Evolutionary conservation across 306 rosid species (phyloP), one percentile per base, ranked within the genome.

Genomic region (Trifolium dubium): DNA sequence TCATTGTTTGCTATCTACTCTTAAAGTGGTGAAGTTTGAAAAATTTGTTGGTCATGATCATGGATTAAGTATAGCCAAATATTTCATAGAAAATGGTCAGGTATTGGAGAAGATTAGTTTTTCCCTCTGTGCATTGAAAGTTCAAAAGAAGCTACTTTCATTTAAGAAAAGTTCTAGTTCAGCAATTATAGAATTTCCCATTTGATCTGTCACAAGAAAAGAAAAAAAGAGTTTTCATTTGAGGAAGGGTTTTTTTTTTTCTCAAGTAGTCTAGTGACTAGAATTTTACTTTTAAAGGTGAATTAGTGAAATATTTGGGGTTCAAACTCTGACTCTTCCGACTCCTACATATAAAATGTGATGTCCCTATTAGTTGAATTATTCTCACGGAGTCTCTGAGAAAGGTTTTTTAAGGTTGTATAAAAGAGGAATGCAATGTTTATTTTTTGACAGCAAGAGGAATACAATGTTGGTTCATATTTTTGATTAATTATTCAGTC

Each of bases 21-120:
- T 51, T 17, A 51, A 51, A 17, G 58, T 51, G 29, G 29, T 51
- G 29, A 51, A 51, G 29, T 51, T 51, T 51, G 28, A 8, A 17
- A 51, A 51, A 17, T 51, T 19, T 51, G 12, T 51, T 51, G 58
- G 58, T 17, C 58, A 51, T 51, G 58, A 6, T 23, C 29, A 19
- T 17, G 58, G 58, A 9, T 51, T 51, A 51, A 17, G 58, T 51
- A 51, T 51, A 8, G 58, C 58, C 58, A 51, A 17, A 51, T 51
- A 6, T 51, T 6, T 17, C 8, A 15, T 17, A 50, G 56, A 50
- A 50, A 50, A 50, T 50, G 56, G 28, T 15, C 56, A 50, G 28
- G 56, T 15, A 50, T 50, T 15, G 56, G 56, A 50, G 56, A 50
- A 10, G 28, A 50, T 50, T 17, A 15, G 23, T 51, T 15, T 51